phyloP scores from a whole-genome alignment of 495 filamentous ascomycete species.

The Venustampulla echinocandica region DNA sequence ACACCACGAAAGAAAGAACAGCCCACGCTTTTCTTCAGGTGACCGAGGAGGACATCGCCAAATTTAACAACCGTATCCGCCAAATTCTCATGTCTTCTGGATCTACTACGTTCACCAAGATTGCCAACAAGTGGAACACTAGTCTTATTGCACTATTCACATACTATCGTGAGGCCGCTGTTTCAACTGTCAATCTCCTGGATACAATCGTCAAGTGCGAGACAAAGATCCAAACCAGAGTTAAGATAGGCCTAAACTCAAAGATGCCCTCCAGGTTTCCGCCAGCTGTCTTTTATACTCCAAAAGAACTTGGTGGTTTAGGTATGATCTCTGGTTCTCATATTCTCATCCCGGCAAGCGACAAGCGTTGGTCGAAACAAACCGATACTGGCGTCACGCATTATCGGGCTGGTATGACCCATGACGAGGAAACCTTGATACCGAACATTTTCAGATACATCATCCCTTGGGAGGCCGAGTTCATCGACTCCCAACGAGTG shows the following conservation, averaged over 20 bases:
- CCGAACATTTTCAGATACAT: conserved; percentile 99
- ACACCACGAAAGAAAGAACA: conserved; percentile 90
- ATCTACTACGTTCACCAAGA: conserved; percentile 99
- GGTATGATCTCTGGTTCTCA: conserved; percentile 99
- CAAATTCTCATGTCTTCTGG: conserved; percentile 99
- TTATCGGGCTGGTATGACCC: conserved; percentile 96
- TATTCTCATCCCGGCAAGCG: conserved; percentile 94
- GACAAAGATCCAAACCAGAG: conserved; percentile 98
- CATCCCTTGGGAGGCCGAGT: conserved; percentile 98
- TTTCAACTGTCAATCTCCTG: conserved; percentile 90
- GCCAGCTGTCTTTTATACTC: conserved; percentile 97
- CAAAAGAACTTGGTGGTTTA: conserved; percentile 94
- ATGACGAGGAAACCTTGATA: conserved; percentile 95
- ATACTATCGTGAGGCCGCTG: conserved; percentile 96
- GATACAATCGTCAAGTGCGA: conserved; percentile 99
- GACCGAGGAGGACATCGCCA: conserved; percentile 95
- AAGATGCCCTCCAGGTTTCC: conserved; percentile 99
- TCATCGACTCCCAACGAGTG: conserved; percentile 96
- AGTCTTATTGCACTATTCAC: conserved; percentile 98
- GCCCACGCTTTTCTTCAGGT: conserved; percentile 98
- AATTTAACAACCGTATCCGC: conserved; percentile 98
- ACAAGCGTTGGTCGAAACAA: conserved; percentile 97
- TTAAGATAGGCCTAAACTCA: conserved; percentile 98
- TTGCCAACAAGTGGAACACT: conserved; percentile 99
- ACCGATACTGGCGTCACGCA: conserved; percentile 97